These are phyloP conservation scores for Tillandsia leiboldiana DNA, from an alignment of 176 grass and related monocot genomes.

Conservation along the genomic window DNA sequence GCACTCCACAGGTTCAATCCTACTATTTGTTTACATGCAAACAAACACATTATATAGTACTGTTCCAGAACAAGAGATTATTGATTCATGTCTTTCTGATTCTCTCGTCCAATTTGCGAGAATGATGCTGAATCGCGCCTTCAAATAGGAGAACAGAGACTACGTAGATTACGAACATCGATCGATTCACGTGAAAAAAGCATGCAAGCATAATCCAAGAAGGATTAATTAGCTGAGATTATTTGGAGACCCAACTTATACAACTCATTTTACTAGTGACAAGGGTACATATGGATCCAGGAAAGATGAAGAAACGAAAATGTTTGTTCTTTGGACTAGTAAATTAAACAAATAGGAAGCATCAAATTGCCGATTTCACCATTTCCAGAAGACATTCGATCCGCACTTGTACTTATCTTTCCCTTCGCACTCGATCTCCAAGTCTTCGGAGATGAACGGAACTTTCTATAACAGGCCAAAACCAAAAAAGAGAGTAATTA, in stretches of 20 bases:
- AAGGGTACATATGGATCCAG: neutral
- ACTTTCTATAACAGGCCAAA: constrained; percentile 56
- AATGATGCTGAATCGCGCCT: too few species aligned
- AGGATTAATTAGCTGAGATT: neutral
- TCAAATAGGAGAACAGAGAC: too few species aligned
- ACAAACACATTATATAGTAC: neutral
- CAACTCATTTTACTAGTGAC: neutral
- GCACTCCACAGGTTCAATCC: neutral
- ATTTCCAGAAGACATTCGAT: constrained; percentile 99
- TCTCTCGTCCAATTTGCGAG: too few species aligned
- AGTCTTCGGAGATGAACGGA: constrained; percentile 76
- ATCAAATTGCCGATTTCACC: constrained; percentile 20
- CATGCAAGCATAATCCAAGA: neutral
- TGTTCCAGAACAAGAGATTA: neutral
- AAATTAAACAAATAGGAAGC: constrained; percentile 8
- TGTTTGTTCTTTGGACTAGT: constrained; percentile 3
- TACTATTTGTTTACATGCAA: neutral
- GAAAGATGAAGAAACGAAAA: neutral
- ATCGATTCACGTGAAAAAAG: neutral
- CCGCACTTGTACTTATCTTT: constrained; percentile 99
- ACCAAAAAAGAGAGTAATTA: neutral
- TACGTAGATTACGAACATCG: too few species aligned
- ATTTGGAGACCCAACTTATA: neutral
- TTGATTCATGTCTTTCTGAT: too few species aligned
- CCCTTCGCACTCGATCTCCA: constrained; percentile 90